These are phyloP conservation scores for Trichosporon faecale DNA, from an alignment of 1,284 basidiomycete species.

Conservation along the genomic window DNA sequence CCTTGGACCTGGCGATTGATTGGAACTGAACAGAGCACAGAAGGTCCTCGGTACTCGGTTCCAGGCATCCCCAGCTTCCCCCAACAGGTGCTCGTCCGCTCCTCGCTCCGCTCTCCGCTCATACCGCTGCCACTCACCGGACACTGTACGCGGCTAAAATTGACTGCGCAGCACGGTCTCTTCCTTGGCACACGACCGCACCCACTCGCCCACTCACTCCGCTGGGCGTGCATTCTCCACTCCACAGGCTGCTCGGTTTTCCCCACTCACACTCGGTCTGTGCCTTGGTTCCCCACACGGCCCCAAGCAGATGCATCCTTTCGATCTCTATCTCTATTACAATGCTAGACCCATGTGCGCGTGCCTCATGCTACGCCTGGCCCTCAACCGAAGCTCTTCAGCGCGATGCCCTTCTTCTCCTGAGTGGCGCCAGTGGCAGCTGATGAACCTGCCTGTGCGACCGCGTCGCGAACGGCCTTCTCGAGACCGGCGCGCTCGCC, in stretches of 20 bases:
- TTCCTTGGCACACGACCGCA: background rate
- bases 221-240: background rate
- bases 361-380: background rate
- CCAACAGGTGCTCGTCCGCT: background rate
- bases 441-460: slow-evolving; percentile 55
- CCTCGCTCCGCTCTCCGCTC: background rate
- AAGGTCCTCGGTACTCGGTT: background rate
- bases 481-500: slow-evolving; percentile 67
- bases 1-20: background rate
- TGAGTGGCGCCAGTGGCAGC: slow-evolving; percentile 10
- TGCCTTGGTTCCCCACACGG: background rate
- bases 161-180: background rate
- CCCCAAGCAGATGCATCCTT: background rate
- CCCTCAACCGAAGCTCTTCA: slow-evolving; percentile 45
- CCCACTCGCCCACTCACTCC: background rate
- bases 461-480: slow-evolving; percentile 69
- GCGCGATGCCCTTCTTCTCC: slow-evolving; percentile 44
- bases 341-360: background rate
- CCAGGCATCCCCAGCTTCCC: background rate
- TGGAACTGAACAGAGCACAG: no score
- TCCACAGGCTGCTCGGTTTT: background rate
- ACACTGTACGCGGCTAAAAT: background rate
- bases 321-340: background rate
- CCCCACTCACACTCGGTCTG: background rate
- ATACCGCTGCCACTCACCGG: background rate